phyloP scores from a whole-genome alignment of 768 basidiomycete genomes.

The Suillus weaverae region DNA sequence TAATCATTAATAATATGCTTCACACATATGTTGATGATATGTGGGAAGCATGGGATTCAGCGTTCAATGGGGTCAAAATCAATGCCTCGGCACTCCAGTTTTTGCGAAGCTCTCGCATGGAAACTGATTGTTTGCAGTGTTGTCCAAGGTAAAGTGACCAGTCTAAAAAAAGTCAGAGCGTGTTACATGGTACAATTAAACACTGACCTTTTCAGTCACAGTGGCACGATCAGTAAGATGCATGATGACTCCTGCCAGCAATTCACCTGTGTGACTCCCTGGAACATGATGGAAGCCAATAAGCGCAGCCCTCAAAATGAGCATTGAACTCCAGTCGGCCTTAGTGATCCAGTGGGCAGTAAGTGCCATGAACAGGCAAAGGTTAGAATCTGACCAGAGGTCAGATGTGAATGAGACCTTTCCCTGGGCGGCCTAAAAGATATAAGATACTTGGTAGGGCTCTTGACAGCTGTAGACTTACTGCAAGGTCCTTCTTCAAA shows the following conservation, averaged over 20 bases:
- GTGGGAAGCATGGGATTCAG: not conserved
- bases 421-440: too few relatives aligned
- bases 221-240: not conserved
- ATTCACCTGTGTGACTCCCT: not conserved
- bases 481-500: too few relatives aligned
- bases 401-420: too few relatives aligned
- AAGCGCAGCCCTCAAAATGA: not conserved
- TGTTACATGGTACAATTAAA: not conserved
- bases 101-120: not conserved
- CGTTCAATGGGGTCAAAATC: not conserved
- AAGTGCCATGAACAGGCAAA: not conserved
- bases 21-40: not conserved
- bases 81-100: not conserved
- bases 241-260: not conserved
- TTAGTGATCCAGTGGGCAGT: not conserved
- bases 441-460: too few relatives aligned
- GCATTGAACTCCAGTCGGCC: not conserved
- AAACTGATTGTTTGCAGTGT: not conserved
- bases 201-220: not conserved
- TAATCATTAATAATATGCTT: slow-evolving; percentile 11
- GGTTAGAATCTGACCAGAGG: too few relatives aligned
- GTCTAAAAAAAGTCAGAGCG: slow-evolving; percentile 14
- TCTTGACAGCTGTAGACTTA: too few relatives aligned
- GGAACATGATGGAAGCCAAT: too few relatives aligned
- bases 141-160: not conserved